phyloP scores from a whole-genome alignment of 805 yeast species.

The Pichia cephalocereana region DNA sequence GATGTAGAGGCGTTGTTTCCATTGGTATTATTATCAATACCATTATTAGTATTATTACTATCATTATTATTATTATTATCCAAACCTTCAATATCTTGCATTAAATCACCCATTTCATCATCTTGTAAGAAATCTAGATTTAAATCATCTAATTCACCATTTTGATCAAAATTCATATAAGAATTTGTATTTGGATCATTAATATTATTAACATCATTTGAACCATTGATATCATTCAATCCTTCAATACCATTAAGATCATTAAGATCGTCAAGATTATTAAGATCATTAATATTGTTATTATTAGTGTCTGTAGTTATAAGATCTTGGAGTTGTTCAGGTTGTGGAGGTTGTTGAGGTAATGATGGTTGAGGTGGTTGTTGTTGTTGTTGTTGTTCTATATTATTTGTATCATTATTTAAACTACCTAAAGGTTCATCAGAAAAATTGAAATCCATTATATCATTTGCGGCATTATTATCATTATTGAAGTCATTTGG shows the following conservation, averaged over 20 bases:
- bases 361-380: not conserved
- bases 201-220: too few species aligned
- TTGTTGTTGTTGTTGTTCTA: not conserved
- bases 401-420: not conserved
- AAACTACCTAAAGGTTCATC: not conserved
- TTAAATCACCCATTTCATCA: slow-evolving; percentile 8
- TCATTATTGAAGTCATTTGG: not conserved
- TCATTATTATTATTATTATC: slow-evolving; percentile 3
- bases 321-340: not conserved
- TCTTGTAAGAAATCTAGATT: slow-evolving; percentile 19
- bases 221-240: too few species aligned
- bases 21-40: not conserved
- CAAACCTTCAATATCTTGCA: slow-evolving; percentile 4
- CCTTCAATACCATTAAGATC: too few species aligned
- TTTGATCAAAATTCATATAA: slow-evolving; percentile 8
- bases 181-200: not conserved
- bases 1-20: too few species aligned
- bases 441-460: not conserved
- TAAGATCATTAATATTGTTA: too few species aligned
- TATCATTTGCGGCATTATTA: slow-evolving; percentile 5
- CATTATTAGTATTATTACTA: not conserved
- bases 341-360: not conserved
- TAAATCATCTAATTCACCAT: slow-evolving; percentile 18
- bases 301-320: not conserved
- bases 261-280: too few species aligned